These are phyloP conservation scores for Evansstolkia leycettana DNA, from an alignment of 495 filamentous ascomycete genomes.

Conservation along the genomic window DNA sequence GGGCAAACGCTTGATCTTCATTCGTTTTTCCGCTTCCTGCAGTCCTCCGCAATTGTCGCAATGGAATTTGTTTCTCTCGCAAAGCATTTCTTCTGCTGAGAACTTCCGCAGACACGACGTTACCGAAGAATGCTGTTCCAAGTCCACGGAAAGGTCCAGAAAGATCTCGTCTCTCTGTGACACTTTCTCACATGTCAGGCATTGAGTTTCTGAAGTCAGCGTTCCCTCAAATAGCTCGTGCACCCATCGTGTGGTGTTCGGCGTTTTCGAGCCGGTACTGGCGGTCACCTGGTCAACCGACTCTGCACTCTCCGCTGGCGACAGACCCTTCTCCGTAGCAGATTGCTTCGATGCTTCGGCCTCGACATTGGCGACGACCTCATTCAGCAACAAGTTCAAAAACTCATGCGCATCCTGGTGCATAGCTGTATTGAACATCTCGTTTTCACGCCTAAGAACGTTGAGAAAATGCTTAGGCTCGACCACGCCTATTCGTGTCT, in stretches of 20 bases:
- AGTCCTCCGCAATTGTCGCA: conserved; percentile 94
- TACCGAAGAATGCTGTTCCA: conserved; percentile 92
- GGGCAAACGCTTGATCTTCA: conserved; percentile 96
- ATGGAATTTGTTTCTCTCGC: conserved; percentile 96
- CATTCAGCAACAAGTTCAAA: conserved; percentile 86
- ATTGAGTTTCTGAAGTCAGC: conserved; percentile 91
- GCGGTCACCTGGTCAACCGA: conserved; percentile 27
- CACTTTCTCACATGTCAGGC: conserved; percentile 88
- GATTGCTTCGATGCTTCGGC: conserved; percentile 52
- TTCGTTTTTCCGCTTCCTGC: conserved; percentile 95
- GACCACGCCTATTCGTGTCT: conserved; percentile 77
- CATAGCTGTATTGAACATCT: conserved; percentile 94
- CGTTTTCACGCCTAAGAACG: conserved; percentile 83
- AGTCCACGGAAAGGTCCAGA: conserved; percentile 87
- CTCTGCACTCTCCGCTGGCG: conserved; percentile 25
- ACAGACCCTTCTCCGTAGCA: conserved; percentile 23
- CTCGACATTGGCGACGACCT: conserved; percentile 90
- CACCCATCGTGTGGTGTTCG: conserved; percentile 70
- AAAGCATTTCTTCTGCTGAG: conserved; percentile 97
- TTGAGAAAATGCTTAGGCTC: conserved; percentile 89
- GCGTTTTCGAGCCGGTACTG: conserved; percentile 33
- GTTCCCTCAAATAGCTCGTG: conserved; percentile 95
- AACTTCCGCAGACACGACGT: conserved; percentile 92
- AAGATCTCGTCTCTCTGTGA: conserved; percentile 95
- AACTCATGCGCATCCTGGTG: conserved; percentile 99